Evolutionary conservation across 2,329 filamentous ascomycete genomes (phyloP), one percentile per base, ranked within the genome.

Genomic region (Phaeosphaeria sp.): DNA sequence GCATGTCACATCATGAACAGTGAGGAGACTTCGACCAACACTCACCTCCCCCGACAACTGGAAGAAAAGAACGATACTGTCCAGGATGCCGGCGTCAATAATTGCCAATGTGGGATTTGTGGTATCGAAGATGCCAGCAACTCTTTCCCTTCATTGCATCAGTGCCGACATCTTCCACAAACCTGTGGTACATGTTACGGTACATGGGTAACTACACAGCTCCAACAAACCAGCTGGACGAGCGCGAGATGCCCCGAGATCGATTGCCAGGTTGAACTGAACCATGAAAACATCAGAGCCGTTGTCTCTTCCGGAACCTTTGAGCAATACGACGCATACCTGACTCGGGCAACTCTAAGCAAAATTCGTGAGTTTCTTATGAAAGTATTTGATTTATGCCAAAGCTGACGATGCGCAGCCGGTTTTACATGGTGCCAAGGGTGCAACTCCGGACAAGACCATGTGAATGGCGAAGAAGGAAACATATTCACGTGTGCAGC

Each of bases 371-470:
- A 58, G 60, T 58, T 6, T 11, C n/a, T 22, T 1, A 17, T 33
- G 2, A 13, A 8, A 4, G 5, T 18, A 44, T 15, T 33, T 7
- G 8, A 2, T 22, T 47, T 7, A 7, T 47, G 54, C 45, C 52
- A 24, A 11, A 24, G 42, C 22, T 9, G 8, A 13, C 27, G 2
- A n/a, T 21, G 15, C 24, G 8, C 33, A 60, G 60, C 78, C 0
- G 80, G 82, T 49, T 87, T 87, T 66, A 71, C 81, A n/a, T 86
- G 83, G 81, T 88, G 86, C 62, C 79, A 83, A 5, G 61, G 60
- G 1, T 88, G 86, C 63, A 75, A 72, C 3, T 81, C 78, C 1
- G 84, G 85, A 0, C 84, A 87, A 57, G 77, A 85, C 11, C 84
- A 87, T 49, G 81, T 85, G 27, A 76, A 69, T 2, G 80, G 80